These are phyloP conservation scores for Neofusicoccum kwambonambiense DNA, from an alignment of 2,329 filamentous ascomycete species.

Conservation along the genomic window DNA sequence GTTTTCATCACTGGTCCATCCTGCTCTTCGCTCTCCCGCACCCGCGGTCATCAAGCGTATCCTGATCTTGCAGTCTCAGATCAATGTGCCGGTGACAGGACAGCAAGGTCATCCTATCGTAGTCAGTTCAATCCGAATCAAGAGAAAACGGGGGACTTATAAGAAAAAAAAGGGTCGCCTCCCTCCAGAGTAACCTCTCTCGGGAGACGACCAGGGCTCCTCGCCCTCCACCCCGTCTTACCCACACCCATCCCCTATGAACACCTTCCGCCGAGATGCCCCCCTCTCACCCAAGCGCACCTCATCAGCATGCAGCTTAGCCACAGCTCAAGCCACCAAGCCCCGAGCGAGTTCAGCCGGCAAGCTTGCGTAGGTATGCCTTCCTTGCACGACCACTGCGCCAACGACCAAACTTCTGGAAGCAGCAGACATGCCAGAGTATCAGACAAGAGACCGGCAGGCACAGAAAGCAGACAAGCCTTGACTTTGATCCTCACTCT, in stretches of 20 bases:
- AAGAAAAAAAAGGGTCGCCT: conserved; percentile 11
- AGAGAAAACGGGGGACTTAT: conserved; percentile 9
- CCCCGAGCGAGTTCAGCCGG: neutral
- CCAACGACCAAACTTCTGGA: neutral
- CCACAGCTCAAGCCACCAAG: neutral
- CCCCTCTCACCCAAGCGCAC: neutral
- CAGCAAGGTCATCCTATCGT: neutral
- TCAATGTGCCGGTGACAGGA: neutral
- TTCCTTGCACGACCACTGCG: neutral
- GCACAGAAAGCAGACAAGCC: conserved; percentile 33
- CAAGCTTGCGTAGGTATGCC: neutral
- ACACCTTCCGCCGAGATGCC: neutral
- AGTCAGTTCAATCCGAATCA: neutral
- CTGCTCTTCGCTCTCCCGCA: neutral
- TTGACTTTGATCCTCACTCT: conserved; percentile 43
- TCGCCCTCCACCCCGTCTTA: conserved; percentile 18
- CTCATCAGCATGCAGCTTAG: neutral
- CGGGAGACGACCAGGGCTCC: conserved; percentile 17
- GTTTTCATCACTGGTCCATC: conserved; percentile 10
- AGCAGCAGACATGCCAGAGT: neutral
- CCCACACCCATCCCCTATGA: neutral
- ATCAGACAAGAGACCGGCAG: neutral
- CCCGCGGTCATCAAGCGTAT: neutral
- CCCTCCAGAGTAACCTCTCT: neutral
- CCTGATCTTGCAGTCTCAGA: neutral